Percentiles rank a stretch among this genome's conserved stretches.
Evolutionary conservation across 176 grass and related monocot genomes (phyloP).

Genomic region (Bonia amplexicaulis): DNA sequence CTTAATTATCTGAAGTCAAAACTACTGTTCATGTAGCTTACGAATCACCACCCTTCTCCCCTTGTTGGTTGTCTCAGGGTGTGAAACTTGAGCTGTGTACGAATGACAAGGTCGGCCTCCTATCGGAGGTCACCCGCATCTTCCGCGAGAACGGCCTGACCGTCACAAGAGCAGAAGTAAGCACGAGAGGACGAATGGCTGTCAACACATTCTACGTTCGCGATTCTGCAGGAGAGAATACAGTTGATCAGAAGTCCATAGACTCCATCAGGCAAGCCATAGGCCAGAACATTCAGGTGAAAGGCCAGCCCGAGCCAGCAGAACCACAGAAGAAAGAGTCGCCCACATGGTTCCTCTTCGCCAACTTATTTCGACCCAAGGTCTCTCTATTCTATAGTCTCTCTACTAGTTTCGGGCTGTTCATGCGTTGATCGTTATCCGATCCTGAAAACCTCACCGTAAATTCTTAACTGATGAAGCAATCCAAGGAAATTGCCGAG

Average conservation of each 20-base stretch:
- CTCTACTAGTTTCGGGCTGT: slow-evolving; percentile 29
- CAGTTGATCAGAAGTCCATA: slow-evolving; percentile 66
- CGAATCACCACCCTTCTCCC: background rate
- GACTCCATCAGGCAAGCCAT: slow-evolving; percentile 67
- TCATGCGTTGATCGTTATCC: slow-evolving; percentile 26
- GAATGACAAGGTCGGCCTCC: slow-evolving; percentile 59
- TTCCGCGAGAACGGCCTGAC: slow-evolving; percentile 82
- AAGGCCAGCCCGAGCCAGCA: slow-evolving; percentile 40
- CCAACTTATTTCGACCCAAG: slow-evolving; percentile 57
- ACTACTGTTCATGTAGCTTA: background rate
- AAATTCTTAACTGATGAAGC: slow-evolving; percentile 1
- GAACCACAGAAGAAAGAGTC: slow-evolving; percentile 45
- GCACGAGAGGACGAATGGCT: slow-evolving; percentile 54
- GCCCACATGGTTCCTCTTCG: slow-evolving; percentile 66
- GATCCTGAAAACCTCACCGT: background rate
- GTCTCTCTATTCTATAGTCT: slow-evolving; percentile 48
- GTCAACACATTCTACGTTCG: slow-evolving; percentile 78
- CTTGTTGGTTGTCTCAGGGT: slow-evolving; percentile 35
- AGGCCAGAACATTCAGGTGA: slow-evolving; percentile 68
- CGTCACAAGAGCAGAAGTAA: slow-evolving; percentile 70
- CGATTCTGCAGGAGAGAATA: slow-evolving; percentile 42
- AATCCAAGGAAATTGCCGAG: background rate
- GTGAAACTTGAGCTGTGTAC: slow-evolving; percentile 80
- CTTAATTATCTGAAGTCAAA: background rate
- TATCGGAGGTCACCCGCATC: slow-evolving; percentile 78